Evolutionary conservation across 192 early-diverging fungal species (phyloP).

Genomic region (Entomortierella parvispora): DNA sequence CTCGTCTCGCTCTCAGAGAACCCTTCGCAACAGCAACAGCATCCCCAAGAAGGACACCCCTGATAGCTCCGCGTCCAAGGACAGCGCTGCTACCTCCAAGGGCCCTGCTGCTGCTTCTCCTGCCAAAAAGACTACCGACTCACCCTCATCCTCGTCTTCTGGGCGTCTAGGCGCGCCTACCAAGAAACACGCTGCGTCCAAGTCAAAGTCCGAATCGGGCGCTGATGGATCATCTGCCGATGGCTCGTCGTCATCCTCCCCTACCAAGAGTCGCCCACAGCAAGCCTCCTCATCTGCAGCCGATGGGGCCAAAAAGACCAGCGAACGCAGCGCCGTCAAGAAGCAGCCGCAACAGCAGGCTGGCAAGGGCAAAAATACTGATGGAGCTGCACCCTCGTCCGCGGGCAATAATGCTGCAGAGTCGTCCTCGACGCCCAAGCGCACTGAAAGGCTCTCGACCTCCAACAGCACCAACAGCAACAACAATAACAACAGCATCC

Average conservation of each 20-base stretch:
- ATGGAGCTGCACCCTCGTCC: not conserved
- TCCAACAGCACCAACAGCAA: constrained; percentile 6
- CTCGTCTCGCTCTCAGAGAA: constrained; percentile 15
- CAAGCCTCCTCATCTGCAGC: not conserved
- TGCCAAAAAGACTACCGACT: not conserved
- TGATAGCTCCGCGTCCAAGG: not conserved
- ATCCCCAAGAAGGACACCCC: constrained; percentile 18
- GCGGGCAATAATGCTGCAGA: constrained; percentile 2
- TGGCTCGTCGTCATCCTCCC: constrained; percentile 1
- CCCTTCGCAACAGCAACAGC: constrained; percentile 10
- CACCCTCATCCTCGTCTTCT: not conserved
- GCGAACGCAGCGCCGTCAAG: constrained; percentile 5
- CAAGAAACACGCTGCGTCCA: not conserved
- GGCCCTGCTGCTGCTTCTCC: not conserved
- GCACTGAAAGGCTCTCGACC: constrained; percentile 29
- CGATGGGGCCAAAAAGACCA: not conserved
- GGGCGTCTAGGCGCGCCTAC: no score
- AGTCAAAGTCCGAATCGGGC: not conserved
- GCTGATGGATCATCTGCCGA: constrained; percentile 3
- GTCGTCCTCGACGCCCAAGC: constrained; percentile 25
- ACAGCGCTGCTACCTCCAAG: not conserved
- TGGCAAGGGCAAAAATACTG: constrained; percentile 1
- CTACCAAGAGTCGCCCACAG: constrained; percentile 1
- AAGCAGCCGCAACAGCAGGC: constrained; percentile 2
- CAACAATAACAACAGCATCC: constrained; percentile 10